phyloP scores from a whole-genome alignment of 1,284 basidiomycete genomes.

The Naganishia albida region DNA sequence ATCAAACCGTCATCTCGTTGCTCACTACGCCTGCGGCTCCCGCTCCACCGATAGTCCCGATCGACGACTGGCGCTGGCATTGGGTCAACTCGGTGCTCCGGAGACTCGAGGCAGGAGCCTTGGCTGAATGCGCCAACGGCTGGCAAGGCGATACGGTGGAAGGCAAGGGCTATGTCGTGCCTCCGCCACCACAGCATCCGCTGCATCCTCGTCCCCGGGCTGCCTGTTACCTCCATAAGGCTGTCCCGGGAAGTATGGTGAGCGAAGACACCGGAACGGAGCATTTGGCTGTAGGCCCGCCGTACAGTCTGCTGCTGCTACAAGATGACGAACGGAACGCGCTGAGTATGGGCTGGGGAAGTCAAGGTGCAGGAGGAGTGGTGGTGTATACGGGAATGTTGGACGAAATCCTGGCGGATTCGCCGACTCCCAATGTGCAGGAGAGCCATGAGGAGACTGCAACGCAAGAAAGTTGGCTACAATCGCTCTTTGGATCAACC shows the following conservation, averaged over 20 bases:
- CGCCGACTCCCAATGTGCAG: conserved; percentile 11
- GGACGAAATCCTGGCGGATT: conserved; percentile 68
- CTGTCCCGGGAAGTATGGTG: conserved; percentile 41
- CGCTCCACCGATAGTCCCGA: conserved; percentile 63
- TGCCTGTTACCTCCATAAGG: conserved; percentile 47
- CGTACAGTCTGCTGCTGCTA: conserved; percentile 80
- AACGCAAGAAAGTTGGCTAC: conserved; percentile 48
- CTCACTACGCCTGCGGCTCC: conserved; percentile 64
- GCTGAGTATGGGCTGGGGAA: conserved; percentile 88
- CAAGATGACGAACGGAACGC: conserved; percentile 79
- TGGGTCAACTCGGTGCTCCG: conserved; percentile 79
- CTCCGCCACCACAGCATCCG: conserved; percentile 48
- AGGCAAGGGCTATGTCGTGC: conserved; percentile 26
- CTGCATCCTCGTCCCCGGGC: conserved; percentile 50
- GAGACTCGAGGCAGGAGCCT: conserved; percentile 63
- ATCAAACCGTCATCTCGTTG: conserved; percentile 71
- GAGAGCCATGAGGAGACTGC: conserved; percentile 6
- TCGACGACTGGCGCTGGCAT: conserved; percentile 75
- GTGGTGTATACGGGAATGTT: conserved; percentile 87
- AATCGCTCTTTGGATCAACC: conserved; percentile 53
- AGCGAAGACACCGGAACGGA: conserved; percentile 41
- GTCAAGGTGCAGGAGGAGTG: conserved; percentile 81
- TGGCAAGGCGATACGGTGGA: conserved; percentile 16
- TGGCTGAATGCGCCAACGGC: conserved; percentile 12
- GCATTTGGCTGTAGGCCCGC: conserved; percentile 65